phyloP scores from a whole-genome alignment of 2,329 filamentous ascomycete species.

The Akanthomyces lecanii region DNA sequence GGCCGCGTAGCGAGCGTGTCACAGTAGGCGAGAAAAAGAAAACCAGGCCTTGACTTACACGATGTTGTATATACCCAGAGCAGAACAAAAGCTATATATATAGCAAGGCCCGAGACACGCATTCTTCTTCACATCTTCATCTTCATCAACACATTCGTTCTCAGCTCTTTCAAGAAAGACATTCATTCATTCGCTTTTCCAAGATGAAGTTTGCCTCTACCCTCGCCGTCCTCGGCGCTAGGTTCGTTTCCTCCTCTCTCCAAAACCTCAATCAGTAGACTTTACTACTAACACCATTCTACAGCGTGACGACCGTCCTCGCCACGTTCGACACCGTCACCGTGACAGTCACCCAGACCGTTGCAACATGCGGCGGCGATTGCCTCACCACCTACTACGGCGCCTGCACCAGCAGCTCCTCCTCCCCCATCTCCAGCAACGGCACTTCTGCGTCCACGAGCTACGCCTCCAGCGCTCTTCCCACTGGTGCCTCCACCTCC shows the following conservation, averaged over 20 bases:
- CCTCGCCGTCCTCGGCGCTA: not conserved
- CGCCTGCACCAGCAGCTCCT: slow-evolving; percentile 17
- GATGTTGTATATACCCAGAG: not conserved
- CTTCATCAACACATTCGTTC: slow-evolving; percentile 10
- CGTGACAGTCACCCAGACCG: slow-evolving; percentile 29
- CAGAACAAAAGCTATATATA: not conserved
- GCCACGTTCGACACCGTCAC: slow-evolving; percentile 29
- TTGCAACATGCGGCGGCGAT: not conserved
- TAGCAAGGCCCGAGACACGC: not conserved
- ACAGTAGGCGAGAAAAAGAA: slow-evolving; percentile 1
- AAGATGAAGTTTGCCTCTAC: slow-evolving; percentile 1
- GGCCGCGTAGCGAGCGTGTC: slow-evolving; percentile 1
- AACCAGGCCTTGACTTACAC: not conserved
- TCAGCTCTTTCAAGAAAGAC: not conserved
- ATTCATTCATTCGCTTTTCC: slow-evolving; percentile 6
- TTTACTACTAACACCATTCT: slow-evolving; percentile 17
- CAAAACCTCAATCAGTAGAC: not conserved
- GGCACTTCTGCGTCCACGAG: not conserved
- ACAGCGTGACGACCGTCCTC: slow-evolving; percentile 20
- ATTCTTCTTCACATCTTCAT: not conserved
- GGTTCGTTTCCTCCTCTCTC: not conserved
- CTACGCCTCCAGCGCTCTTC: not conserved
- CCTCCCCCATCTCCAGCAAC: not conserved
- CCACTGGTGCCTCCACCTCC: not conserved
- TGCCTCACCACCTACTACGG: not conserved